A percentile compares a stretch with the other conserved stretches of the same genome.
phyloP scores from a whole-genome alignment of 208 protist genomes.

The Porcisia hertigi region DNA sequence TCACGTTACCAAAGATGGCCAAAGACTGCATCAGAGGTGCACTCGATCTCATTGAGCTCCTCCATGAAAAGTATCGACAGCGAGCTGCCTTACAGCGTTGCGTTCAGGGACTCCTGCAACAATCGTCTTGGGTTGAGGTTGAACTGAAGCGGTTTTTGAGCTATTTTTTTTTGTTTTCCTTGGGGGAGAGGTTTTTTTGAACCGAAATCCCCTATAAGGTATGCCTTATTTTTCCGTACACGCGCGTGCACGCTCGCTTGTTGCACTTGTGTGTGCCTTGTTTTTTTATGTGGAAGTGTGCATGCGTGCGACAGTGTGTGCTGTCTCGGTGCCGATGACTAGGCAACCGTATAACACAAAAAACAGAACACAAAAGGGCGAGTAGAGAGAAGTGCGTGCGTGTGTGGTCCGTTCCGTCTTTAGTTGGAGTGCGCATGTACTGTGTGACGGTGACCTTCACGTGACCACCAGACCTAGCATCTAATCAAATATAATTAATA shows the following conservation, averaged over 20 bases:
- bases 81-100: conserved; percentile 2
- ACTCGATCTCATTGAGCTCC: conserved; percentile 10
- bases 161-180: background rate
- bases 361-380: too few species aligned
- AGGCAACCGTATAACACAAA: too few species aligned
- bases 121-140: conserved; percentile 29
- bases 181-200: background rate
- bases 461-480: too few species aligned
- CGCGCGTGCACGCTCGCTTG: background rate
- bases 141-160: background rate
- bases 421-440: too few species aligned
- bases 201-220: background rate
- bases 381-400: too few species aligned
- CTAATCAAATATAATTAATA: too few species aligned
- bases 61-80: conserved; percentile 14
- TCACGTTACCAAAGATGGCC: background rate
- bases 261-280: background rate
- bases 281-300: background rate
- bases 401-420: too few species aligned
- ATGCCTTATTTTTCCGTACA: background rate
- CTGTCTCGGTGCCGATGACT: background rate
- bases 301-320: background rate
- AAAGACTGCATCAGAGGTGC: conserved; percentile 3
- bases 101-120: conserved; percentile 28
- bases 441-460: too few species aligned